phyloP scores from a whole-genome alignment of 2,329 filamentous ascomycete species.

The Aspergillus spinulosporus region DNA sequence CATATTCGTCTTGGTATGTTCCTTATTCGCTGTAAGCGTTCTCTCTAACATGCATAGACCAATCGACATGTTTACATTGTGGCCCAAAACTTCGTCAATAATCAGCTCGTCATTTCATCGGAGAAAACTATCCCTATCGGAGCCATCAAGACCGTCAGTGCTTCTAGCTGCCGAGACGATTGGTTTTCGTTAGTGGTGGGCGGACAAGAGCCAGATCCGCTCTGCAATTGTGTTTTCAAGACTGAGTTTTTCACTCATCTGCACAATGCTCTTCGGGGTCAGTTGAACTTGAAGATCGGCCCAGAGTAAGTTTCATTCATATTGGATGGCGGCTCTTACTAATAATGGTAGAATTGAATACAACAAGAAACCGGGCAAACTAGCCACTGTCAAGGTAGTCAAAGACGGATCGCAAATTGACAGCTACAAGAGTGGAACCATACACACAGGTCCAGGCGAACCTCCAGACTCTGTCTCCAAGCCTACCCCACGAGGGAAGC shows the following conservation, averaged over 20 bases:
- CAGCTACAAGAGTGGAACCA: slow-evolving; percentile 87
- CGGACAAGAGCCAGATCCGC: slow-evolving; percentile 86
- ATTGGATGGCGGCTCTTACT: background rate
- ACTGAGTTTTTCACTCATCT: slow-evolving; percentile 96
- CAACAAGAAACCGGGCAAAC: slow-evolving; percentile 95
- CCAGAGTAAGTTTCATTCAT: slow-evolving; percentile 54
- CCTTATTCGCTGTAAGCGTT: background rate
- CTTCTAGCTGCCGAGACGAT: slow-evolving; percentile 82
- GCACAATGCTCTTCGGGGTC: slow-evolving; percentile 73
- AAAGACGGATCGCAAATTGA: slow-evolving; percentile 79
- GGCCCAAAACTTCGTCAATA: slow-evolving; percentile 77
- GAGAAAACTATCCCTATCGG: slow-evolving; percentile 82
- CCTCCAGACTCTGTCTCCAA: slow-evolving; percentile 77
- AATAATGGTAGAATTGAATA: slow-evolving; percentile 71
- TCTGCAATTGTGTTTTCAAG: slow-evolving; percentile 91
- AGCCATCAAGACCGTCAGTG: slow-evolving; percentile 82
- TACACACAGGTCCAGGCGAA: slow-evolving; percentile 85
- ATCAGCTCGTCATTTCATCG: slow-evolving; percentile 75
- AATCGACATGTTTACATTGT: slow-evolving; percentile 86
- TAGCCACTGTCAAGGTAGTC: slow-evolving; percentile 81
- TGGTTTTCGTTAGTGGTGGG: slow-evolving; percentile 94
- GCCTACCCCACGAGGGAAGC: slow-evolving; percentile 84
- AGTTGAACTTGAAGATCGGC: slow-evolving; percentile 78
- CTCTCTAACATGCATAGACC: slow-evolving; percentile 51
- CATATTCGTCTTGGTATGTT: slow-evolving; percentile 67